Base-by-base conservation (phyloP, 352 stramenopile genomes). In the Phytophthora sp. region DNA sequence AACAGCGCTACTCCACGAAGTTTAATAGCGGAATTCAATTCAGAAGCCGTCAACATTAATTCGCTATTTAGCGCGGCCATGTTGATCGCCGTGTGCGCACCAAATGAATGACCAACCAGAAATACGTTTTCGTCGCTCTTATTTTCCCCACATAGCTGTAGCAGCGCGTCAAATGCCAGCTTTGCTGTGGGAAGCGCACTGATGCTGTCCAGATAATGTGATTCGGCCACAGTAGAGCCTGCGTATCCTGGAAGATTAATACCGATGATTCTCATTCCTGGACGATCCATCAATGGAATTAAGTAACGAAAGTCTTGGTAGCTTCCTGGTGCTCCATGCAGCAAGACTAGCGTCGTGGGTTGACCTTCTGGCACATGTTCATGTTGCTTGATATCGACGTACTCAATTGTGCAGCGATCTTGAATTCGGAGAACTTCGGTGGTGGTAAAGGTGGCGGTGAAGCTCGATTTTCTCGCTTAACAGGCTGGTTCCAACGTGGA, bases 291-390 rank as follows among this genome's bases (percentile, higher is more conserved):
- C 12, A 62, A 27, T 26, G 76, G 79, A 39, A 81, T 66, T 11
- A 87, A 27, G 59, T 87, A 71, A 41, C 68, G 68, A 52, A 85
- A 87, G 41, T 84, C 74, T 9, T 77, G 50, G 41, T 76, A 76
- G 23, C 66, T 77, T 0, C 77, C 77, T 4, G 78, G 75, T 5
- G 75, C 73, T 15, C 79, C 74, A 37, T 87, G 79, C 23, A 89
- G 27, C 13, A 85, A 52, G 15, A 82, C 74, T 31, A 84, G 34
- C n/a, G 77, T 87, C 46, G 62, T 30, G 15, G 50, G 15, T 28
- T 50, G 9, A n/a, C 15, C 18, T 24, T 15, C 26, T 46, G 6
- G 12, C 18, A 39, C 18, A 31, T 12, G n/a, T n/a, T n/a, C n/a
- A n/a, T n/a, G n/a, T n/a, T n/a, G n/a, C n/a, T n/a, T n/a, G n/a